These are phyloP conservation scores for Peronosclerospora sorghi DNA, from an alignment of 352 stramenopile genomes.

Conservation along the genomic window DNA sequence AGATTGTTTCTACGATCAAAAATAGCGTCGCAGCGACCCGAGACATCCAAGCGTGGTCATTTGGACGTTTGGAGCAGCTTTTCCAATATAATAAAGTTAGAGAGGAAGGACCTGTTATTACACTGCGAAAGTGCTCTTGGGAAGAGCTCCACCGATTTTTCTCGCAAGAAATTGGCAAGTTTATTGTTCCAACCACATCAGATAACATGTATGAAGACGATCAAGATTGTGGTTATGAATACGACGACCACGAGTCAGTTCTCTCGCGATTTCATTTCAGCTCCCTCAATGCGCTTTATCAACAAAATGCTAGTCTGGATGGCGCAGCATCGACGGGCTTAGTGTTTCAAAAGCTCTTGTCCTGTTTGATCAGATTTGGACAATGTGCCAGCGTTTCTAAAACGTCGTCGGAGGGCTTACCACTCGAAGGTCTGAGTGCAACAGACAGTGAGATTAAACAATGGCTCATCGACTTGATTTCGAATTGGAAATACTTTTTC, in stretches of 20 bases:
- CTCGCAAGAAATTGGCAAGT: constrained; percentile 27
- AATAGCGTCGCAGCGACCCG: constrained; percentile 31
- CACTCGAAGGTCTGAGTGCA: constrained; percentile 9
- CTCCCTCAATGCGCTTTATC: constrained; percentile 38
- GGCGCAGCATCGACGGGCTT: constrained; percentile 30
- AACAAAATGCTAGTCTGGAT: constrained; percentile 32
- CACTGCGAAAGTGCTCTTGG: constrained; percentile 26
- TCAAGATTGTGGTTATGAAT: constrained; percentile 20
- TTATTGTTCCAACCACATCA: constrained; percentile 20
- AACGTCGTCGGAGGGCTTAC: constrained; percentile 12
- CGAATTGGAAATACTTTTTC: constrained; percentile 46
- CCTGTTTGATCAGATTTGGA: constrained; percentile 36
- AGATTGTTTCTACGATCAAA: constrained; percentile 44
- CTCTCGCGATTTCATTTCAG: constrained; percentile 23
- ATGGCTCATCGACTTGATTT: constrained; percentile 35
- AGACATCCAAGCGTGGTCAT: constrained; percentile 27
- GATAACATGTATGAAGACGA: constrained; percentile 3
- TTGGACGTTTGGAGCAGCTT: constrained; percentile 32
- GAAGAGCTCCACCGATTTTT: constrained; percentile 32
- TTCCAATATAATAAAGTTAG: constrained; percentile 7
- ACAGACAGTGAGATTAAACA: constrained; percentile 20
- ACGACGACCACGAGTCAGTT: constrained; percentile 11
- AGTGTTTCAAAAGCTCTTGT: constrained; percentile 36
- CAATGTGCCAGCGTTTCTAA: constrained; percentile 13
- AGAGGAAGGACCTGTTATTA: constrained; percentile 3